Base-by-base conservation (phyloP, 2,329 filamentous ascomycete species). In the Aspergillus sergii region DNA sequence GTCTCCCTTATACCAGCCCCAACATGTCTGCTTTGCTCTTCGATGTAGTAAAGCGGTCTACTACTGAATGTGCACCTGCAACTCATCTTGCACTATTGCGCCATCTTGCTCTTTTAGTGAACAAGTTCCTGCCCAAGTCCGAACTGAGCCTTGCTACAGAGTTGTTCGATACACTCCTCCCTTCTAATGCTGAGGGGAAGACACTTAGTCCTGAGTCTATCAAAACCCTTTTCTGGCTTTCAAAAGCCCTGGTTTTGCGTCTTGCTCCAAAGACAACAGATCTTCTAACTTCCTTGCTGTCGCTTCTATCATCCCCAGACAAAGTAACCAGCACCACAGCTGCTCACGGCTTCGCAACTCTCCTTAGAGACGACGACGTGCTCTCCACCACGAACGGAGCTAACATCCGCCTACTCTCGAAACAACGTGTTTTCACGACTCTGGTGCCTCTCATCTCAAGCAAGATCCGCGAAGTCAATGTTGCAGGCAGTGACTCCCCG, bases 341-440 rank as follows among this genome's bases (percentile, higher is more conserved):
- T 41, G 85, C 88, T 1, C 82, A 83, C 55, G 83, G 85, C 30
- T 90, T 91, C 69, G 76, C 82, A 16, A 84, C 85, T 10, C 81
- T 91, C 3, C 81, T 90, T 6, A 80, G 85, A 30, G 82, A 86
- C 2, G 87, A 89, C 67, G 86, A 89, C 65, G 78, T 90, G 26
- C 76, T 91, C 41, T 86, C 82, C 14, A 83, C 85, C 64, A 76
- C 82, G 43, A 90, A 90, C 68, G 84, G 87, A 65, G 89, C 87
- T 64, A 82, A 83, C 21, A 84, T 90, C 43, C 85, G 88, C 4
- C 80, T 87, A 4, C 79, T 91, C 2, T 84, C 86, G 67, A 89
- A 88, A 70, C 88, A 91, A 69, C 87, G 86, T 64, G 82, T 85
- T 46, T 90, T 91, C 76, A 83, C 82, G 34, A 84, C 86, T 19